A percentile compares a stretch with the other conserved stretches of the same genome.
phyloP scores from a whole-genome alignment of 225 moss, liverwort and hornwort species.

The Bryum argenteum region DNA sequence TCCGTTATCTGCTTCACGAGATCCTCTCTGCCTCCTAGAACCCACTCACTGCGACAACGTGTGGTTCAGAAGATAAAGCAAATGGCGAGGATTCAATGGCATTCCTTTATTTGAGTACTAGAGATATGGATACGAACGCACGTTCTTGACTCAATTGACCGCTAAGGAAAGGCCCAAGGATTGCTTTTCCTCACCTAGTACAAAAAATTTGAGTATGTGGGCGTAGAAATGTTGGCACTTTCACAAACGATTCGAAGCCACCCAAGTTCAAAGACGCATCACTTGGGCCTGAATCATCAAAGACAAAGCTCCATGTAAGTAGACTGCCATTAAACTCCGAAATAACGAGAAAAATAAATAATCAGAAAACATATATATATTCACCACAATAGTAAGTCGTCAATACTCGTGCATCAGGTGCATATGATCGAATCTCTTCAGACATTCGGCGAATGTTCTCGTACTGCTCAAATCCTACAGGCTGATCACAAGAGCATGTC shows the following conservation, averaged over 20 bases:
- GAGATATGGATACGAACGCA: conserved; percentile 6
- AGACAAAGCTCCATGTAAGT: conserved; percentile 9
- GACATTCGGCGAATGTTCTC: conserved; percentile 73
- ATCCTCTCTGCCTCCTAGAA: conserved; percentile 63
- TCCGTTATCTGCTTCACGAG: conserved; percentile 66
- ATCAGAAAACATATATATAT: conserved; percentile 25
- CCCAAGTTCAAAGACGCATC: conserved; percentile 62
- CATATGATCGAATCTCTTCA: conserved; percentile 72
- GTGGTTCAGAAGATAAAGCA: not conserved
- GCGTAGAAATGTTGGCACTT: conserved; percentile 79
- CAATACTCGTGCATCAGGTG: conserved; percentile 86
- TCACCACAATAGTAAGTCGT: conserved; percentile 92
- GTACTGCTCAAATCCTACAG: conserved; percentile 84
- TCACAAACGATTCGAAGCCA: conserved; percentile 80
- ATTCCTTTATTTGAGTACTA: not conserved
- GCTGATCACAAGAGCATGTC: conserved; percentile 51
- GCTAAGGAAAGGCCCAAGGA: not conserved
- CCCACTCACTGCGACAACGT: conserved; percentile 52
- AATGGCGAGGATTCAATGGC: conserved; percentile 3
- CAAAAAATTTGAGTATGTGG: conserved; percentile 92
- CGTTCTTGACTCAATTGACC: not conserved
- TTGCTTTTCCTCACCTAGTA: conserved; percentile 60
- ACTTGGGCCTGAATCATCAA: conserved; percentile 62
- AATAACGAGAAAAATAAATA: conserved; percentile 10
- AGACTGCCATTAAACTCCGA: conserved; percentile 18